These are phyloP conservation scores for Sporothrix pseudoabietina DNA, from an alignment of 2,329 filamentous ascomycete species.

Conservation along the genomic window DNA sequence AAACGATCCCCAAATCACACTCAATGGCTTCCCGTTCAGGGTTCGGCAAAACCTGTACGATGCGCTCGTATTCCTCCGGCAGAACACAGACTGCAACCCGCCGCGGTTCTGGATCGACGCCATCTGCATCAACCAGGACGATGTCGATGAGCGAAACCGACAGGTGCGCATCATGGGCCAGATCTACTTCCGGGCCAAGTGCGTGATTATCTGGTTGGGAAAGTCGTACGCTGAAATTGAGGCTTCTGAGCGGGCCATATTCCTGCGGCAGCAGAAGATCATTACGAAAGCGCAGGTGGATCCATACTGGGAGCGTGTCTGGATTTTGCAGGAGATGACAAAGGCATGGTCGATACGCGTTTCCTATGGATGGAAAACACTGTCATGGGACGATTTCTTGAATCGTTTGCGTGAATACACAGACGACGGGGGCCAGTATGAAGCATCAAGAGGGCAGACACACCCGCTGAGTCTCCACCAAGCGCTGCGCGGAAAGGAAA, in stretches of 20 bases:
- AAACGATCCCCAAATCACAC: not conserved
- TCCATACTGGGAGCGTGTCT: constrained; percentile 5
- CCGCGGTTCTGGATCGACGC: constrained; percentile 15
- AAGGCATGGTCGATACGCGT: not conserved
- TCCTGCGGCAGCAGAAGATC: not conserved
- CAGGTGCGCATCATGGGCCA: constrained; percentile 19
- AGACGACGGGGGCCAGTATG: not conserved
- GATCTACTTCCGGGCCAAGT: not conserved
- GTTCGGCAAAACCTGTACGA: not conserved
- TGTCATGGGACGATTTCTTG: not conserved
- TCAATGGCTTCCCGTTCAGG: not conserved
- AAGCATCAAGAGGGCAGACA: not conserved
- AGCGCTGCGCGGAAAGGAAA: not conserved
- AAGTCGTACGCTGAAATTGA: not conserved
- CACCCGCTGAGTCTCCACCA: not conserved
- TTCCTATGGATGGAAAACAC: not conserved
- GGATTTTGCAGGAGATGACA: constrained; percentile 1
- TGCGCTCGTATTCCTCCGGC: not conserved
- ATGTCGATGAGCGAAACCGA: not conserved
- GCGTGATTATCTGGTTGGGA: not conserved
- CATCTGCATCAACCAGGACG: constrained; percentile 20
- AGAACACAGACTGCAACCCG: not conserved
- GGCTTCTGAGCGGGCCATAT: not conserved
- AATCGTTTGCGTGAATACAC: not conserved
- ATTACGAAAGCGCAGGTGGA: not conserved